A percentile compares a stretch with the other conserved stretches of the same genome.
phyloP scores from a whole-genome alignment of 108 stramenopile genomes.

The Schizochytrium sp. region DNA sequence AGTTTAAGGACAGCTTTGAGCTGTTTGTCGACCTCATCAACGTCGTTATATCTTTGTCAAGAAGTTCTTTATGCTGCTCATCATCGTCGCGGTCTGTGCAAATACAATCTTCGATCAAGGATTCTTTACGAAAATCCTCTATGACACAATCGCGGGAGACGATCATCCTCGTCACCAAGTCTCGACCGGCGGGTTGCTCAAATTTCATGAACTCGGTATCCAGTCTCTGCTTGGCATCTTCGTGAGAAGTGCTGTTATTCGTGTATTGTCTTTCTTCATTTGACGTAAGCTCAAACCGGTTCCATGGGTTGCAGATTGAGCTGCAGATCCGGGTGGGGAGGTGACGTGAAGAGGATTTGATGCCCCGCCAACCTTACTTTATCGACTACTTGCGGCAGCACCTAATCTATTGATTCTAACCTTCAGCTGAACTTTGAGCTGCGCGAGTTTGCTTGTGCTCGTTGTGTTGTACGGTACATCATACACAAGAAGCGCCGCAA shows the following conservation, averaged over 20 bases:
- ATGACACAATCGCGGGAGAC: too few relatives aligned
- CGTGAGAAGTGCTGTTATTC: not conserved
- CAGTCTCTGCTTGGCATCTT: not conserved
- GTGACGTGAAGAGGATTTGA: not conserved
- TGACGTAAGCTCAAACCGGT: not conserved
- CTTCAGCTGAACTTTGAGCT: too few relatives aligned
- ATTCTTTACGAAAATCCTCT: too few relatives aligned
- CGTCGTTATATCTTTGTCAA: too few relatives aligned
- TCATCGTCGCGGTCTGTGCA: too few relatives aligned
- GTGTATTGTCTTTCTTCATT: not conserved
- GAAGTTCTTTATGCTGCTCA: too few relatives aligned
- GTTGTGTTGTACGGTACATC: not conserved
- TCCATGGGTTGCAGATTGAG: too few relatives aligned
- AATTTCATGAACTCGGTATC: not conserved
- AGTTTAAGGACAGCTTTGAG: too few relatives aligned
- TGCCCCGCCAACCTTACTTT: not conserved
- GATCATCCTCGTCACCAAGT: too few relatives aligned
- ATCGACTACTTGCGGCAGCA: not conserved
- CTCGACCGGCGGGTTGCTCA: not conserved
- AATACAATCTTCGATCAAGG: slow-evolving; percentile 41
- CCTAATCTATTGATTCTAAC: too few relatives aligned
- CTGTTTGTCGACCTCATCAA: too few relatives aligned
- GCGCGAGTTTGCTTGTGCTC: too few relatives aligned
- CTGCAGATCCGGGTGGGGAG: not conserved
- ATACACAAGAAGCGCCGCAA: not conserved